Conservation (phyloP, 2,329 filamentous ascomycete species). For the Bipolaris sorokiniana region DNA sequence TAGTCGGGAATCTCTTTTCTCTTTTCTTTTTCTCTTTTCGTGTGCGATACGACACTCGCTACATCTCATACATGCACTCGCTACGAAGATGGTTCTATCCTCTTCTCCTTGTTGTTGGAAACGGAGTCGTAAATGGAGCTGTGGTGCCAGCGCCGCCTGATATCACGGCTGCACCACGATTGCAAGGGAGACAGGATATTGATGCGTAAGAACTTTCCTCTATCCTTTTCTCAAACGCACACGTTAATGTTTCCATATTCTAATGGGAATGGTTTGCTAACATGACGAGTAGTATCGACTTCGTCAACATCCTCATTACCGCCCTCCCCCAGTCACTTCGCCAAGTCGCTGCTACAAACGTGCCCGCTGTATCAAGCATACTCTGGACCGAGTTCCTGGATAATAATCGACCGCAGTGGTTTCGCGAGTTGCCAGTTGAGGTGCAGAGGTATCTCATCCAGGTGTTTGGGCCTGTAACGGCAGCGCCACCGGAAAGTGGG, state of each 20-base stretch:
- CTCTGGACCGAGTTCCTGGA: conserved; percentile 45
- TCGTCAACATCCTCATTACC: conserved; percentile 44
- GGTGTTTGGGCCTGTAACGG: conserved; percentile 43
- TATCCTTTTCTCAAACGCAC: not conserved
- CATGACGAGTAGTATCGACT: conserved; percentile 32
- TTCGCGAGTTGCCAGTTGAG: conserved; percentile 38
- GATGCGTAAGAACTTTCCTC: conserved; percentile 10
- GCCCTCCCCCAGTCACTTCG: conserved; percentile 45
- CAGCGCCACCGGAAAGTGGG: conserved; percentile 20
- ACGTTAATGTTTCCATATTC: conserved; percentile 12
- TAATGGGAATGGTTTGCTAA: conserved; percentile 11
- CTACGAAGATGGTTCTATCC: conserved; percentile 26
- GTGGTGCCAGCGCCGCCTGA: conserved; percentile 28
- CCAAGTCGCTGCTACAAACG: conserved; percentile 44
- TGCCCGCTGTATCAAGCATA: conserved; percentile 45
- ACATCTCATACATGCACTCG: conserved; percentile 17
- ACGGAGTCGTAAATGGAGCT: conserved; percentile 16
- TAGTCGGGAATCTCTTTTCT: too few species aligned
- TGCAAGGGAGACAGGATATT: not conserved
- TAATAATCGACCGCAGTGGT: conserved; percentile 44
- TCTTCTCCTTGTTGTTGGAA: conserved; percentile 18
- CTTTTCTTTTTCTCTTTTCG: too few species aligned
- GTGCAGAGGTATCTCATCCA: conserved; percentile 44
- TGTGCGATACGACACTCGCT: too few species aligned
- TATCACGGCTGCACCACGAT: conserved; percentile 40